These are phyloP conservation scores for Apostasia shenzhenica DNA, from an alignment of 106 monocot species.

Conservation along the genomic window DNA sequence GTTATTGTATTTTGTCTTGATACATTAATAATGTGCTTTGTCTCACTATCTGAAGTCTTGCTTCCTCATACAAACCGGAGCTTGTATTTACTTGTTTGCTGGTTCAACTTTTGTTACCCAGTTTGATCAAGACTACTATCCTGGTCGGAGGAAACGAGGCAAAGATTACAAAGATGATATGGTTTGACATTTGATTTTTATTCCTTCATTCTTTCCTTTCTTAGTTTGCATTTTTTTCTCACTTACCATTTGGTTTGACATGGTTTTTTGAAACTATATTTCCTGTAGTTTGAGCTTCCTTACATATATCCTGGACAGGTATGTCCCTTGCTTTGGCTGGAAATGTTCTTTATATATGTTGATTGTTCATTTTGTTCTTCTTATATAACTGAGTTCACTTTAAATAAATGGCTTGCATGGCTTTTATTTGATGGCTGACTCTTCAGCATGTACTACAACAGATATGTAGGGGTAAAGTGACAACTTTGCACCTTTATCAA, in stretches of 20 bases:
- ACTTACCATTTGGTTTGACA: not conserved
- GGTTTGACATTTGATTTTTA: constrained; percentile 30
- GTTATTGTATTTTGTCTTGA: no score
- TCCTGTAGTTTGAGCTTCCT: constrained; percentile 89
- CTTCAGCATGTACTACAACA: not conserved
- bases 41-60: no score
- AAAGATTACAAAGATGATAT: constrained; percentile 95
- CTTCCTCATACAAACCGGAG: no score
- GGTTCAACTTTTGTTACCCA: constrained; percentile 11
- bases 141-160: constrained; percentile 94
- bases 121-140: constrained; percentile 98
- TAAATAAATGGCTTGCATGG: not conserved
- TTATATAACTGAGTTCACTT: not conserved
- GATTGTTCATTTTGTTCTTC: not conserved
- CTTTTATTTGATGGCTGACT: not conserved
- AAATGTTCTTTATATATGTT: not conserved
- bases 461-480: constrained; percentile 85
- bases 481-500: constrained; percentile 76
- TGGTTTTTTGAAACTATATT: constrained; percentile 3
- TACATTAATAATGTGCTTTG: no score
- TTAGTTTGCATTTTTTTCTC: not conserved
- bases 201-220: not conserved
- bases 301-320: constrained; percentile 97
- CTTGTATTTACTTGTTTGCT: no score
- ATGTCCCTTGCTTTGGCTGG: not conserved